These are phyloP conservation scores for Rhexocercosporidium sp. DNA, from an alignment of 2,329 filamentous ascomycete genomes.

Conservation along the genomic window DNA sequence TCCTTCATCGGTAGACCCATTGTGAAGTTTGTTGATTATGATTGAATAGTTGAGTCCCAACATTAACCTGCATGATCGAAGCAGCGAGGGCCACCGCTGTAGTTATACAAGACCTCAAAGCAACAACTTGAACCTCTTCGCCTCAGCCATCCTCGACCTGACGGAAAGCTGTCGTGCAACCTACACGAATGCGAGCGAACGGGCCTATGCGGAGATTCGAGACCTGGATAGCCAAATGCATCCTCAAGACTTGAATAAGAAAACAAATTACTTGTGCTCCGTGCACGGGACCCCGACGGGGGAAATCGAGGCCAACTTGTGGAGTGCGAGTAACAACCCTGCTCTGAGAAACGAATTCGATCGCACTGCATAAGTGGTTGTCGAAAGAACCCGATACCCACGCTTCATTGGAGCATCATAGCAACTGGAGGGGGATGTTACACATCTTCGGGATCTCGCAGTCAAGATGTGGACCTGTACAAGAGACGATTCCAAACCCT, in stretches of 20 bases:
- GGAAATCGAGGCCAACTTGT: not conserved
- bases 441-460: conserved; percentile 9
- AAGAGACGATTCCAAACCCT: not conserved
- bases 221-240: conserved; percentile 9
- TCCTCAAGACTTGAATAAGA: conserved; percentile 9
- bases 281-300: not conserved
- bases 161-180: not conserved
- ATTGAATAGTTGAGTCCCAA: not conserved
- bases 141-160: not conserved
- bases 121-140: not conserved
- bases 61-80: not conserved
- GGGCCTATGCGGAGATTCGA: not conserved
- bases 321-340: not conserved
- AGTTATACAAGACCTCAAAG: conserved; percentile 4
- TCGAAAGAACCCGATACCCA: conserved; percentile 6
- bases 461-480: not conserved
- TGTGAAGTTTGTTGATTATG: not conserved
- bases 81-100: not conserved
- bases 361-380: conserved; percentile 11
- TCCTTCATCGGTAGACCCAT: conserved; percentile 16
- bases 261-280: conserved; percentile 11
- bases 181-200: not conserved
- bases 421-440: conserved; percentile 9
- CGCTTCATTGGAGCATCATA: not conserved
- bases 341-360: not conserved